phyloP scores from a whole-genome alignment of 148 eudicot genomes.

The Rhododendron molle region DNA sequence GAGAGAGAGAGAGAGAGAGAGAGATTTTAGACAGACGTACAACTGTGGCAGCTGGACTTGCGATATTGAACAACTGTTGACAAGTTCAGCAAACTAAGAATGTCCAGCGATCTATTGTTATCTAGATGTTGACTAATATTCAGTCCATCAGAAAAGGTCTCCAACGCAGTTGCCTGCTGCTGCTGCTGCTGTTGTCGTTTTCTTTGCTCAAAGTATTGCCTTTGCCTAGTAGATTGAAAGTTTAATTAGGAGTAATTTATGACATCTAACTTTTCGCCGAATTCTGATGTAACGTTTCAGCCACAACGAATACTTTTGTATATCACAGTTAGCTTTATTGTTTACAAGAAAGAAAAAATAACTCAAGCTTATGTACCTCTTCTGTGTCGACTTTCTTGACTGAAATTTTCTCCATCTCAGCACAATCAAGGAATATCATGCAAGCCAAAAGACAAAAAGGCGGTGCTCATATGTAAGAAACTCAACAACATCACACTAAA shows the following conservation, averaged over 20 bases:
- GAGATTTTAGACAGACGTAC: conserved; percentile 24
- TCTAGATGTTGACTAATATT: conserved; percentile 22
- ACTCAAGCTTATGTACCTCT: conserved; percentile 44
- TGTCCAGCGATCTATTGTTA: conserved; percentile 62
- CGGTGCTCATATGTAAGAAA: neutral
- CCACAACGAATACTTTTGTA: neutral
- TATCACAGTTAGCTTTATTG: neutral
- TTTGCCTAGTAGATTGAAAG: conserved; percentile 45
- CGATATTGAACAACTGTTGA: conserved; percentile 36
- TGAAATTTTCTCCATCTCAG: conserved; percentile 35
- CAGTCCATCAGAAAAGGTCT: conserved; percentile 36
- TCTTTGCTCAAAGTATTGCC: conserved; percentile 88
- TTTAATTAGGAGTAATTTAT: neutral
- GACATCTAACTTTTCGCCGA: neutral
- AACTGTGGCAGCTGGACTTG: conserved; percentile 25
- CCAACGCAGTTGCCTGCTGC: conserved; percentile 29
- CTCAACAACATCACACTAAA: neutral
- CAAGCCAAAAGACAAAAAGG: conserved; percentile 11
- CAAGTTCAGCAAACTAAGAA: conserved; percentile 60
- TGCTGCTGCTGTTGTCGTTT: conserved; percentile 58
- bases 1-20: neutral
- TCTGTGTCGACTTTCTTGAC: conserved; percentile 78
- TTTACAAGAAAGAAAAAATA: neutral
- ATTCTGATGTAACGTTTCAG: neutral
- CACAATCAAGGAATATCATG: conserved; percentile 22